Evolutionary conservation across 1,284 basidiomycete species (phyloP), one percentile per base, ranked within the genome.

Genomic region (Leucoagaricus sp.): DNA sequence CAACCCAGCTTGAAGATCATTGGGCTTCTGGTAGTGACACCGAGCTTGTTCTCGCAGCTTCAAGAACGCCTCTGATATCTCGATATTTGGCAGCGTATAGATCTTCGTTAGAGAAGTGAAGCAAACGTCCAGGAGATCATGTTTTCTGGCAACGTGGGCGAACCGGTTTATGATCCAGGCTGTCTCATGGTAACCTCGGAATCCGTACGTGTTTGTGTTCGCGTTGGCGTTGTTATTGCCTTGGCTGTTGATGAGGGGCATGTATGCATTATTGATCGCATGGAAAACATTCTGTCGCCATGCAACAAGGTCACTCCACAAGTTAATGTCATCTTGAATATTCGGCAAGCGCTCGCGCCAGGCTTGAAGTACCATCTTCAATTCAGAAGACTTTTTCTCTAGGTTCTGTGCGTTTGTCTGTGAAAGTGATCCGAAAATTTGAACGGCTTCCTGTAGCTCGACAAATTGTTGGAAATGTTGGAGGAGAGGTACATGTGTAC

Each of bases 101-200:
- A 99, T 99, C 78, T 95, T 98, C 69, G 93, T 97, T 64, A 99
- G 80, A 1, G 93, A 92, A 13, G 84, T 93, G 75, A 95, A 95
- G 76, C 98, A 99, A 52, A 98, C 96, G 53, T 99, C 96, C 51
- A 96, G 83, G 9, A 99, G 82, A 61, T 96, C 93, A 68, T 99
- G 97, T 75, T 99, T 98, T 58, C 97, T 84, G 25, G 98, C 96
- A 54, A 98, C 95, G 70, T 99, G 97, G n/a, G 98, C 98, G 69
- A 99, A 99, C 8, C 97, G 89, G 72, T 99, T 99, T 79, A 99
- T 98, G 72, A 98, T 99, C 98, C 97, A 99, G 3, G 97, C 97
- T 0, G 96, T 99, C 79, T 99, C 97, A 69, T 99, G 98, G 72
- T 94, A 99, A n/a, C 97, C 98, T 54, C 98, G 85, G 73, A 95